Base-by-base conservation (phyloP, 495 filamentous ascomycete genomes). In the Thermochaetoides thermophila region DNA sequence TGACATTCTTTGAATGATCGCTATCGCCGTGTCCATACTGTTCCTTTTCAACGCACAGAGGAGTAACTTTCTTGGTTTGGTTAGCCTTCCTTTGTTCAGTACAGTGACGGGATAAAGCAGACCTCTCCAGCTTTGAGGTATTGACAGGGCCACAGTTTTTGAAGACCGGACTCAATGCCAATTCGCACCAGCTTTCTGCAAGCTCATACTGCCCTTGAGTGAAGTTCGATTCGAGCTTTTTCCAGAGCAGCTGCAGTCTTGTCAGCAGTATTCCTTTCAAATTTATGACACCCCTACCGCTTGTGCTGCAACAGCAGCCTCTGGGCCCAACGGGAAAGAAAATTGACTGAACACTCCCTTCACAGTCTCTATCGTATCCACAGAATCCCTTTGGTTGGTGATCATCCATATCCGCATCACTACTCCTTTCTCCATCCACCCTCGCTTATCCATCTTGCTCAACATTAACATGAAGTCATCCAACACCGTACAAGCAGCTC, bases 171-270 rank as follows among this genome's bases (percentile, higher is more conserved):
- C 84, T 76, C 26, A 76, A 55, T n/a, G 74, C 71, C 12, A 89
- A 52, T 12, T 46, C 59, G 48, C 82, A 89, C 86, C 83, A 94
- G 34, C 54, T 53, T 42, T 78, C 68, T 2, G 77, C 66, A 17
- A 59, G 35, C 11, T 67, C 61, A 34, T 66, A 68, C 18, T 71
- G 56, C 1, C 61, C 57, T 24, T 69, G 60, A 9, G 47, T 58
- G 38, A 69, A 71, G 15, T 61, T 60, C 3, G 59, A 52, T 22
- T 84, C 78, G 18, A 81, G 57, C 27, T 63, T 61, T 50, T 83
- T 92, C 81, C 83, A 89, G 17, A 91, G 57, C 8, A 89, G 56
- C 74, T 86, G 27, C 1, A 20, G n/a, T n/a, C 12, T 14, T 9
- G 15, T 43, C 22, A 43, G 40, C 15, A 13, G 7, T 10, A 17